phyloP scores from a whole-genome alignment of 305 asterid species.

The Coffea humblotiana region DNA sequence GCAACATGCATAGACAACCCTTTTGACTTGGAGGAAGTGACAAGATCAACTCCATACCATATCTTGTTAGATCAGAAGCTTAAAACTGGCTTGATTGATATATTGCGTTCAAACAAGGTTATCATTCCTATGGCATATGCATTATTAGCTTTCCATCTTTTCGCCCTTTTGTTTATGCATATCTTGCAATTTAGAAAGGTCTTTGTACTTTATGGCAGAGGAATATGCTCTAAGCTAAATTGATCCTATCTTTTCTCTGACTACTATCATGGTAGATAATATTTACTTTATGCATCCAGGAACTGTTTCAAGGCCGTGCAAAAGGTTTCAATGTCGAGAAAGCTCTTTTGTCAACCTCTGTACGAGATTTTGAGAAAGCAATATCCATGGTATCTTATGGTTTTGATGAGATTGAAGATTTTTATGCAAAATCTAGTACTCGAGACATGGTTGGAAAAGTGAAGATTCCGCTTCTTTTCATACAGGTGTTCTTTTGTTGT shows the following conservation, averaged over 20 bases:
- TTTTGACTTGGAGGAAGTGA: conserved; percentile 84
- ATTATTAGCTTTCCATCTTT: not conserved
- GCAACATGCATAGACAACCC: conserved; percentile 94
- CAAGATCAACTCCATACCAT: conserved; percentile 54
- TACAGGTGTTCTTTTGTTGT: conserved; percentile 63
- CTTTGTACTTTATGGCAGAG: not conserved
- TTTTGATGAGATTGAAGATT: conserved; percentile 62
- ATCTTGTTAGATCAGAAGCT: conserved; percentile 54
- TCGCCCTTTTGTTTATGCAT: not conserved
- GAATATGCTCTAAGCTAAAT: not conserved
- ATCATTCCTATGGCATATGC: conserved; percentile 6
- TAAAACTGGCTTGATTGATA: conserved; percentile 67
- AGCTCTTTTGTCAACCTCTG: conserved; percentile 71
- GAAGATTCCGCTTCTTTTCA: conserved; percentile 90
- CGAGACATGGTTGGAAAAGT: conserved; percentile 67
- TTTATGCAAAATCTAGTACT: conserved; percentile 84
- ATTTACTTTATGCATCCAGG: conserved; percentile 46
- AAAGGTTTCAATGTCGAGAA: conserved; percentile 82
- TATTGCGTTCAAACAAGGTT: conserved; percentile 83
- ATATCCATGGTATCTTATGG: conserved; percentile 90
- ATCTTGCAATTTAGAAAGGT: not conserved
- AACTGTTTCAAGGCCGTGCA: conserved; percentile 87
- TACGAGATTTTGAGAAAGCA: conserved; percentile 79
- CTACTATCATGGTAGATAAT: not conserved
- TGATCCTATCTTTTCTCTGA: not conserved